Conservation (phyloP, 2,329 filamentous ascomycete species). For the Apiospora pterosperma region DNA sequence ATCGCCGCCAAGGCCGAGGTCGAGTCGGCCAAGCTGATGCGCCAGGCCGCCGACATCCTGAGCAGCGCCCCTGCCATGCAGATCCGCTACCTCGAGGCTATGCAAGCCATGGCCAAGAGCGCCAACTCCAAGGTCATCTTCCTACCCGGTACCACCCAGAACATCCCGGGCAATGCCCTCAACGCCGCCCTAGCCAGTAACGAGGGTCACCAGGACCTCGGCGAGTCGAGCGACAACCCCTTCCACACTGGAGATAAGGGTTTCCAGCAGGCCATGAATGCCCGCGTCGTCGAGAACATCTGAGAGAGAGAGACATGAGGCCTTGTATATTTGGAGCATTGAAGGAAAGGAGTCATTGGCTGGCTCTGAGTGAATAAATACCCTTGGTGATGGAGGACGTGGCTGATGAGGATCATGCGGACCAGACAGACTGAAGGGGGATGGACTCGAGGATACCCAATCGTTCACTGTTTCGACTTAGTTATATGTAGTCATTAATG, state of each 20-base stretch:
- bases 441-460: not conserved
- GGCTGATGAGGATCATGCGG: not conserved
- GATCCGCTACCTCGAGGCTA: constrained; percentile 95
- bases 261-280: constrained; percentile 79
- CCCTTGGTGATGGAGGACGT: not conserved
- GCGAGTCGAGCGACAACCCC: constrained; percentile 30
- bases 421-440: not conserved
- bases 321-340: not conserved
- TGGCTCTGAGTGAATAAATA: not conserved
- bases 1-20: constrained; percentile 97
- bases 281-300: constrained; percentile 82
- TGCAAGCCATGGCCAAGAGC: constrained; percentile 97
- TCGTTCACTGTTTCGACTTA: not conserved
- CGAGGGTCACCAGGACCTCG: not conserved
- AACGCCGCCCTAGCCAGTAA: constrained; percentile 38
- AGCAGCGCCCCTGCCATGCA: constrained; percentile 94
- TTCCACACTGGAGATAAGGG: constrained; percentile 46
- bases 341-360: not conserved
- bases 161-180: constrained; percentile 44
- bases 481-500: constrained; percentile 3
- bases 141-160: constrained; percentile 64
- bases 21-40: constrained; percentile 91
- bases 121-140: constrained; percentile 88
- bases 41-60: constrained; percentile 89
- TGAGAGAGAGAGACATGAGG: constrained; percentile 33